Evolutionary conservation across 2,329 filamentous ascomycete genomes (phyloP).

Genomic region (Aquanectria penicillioides): DNA sequence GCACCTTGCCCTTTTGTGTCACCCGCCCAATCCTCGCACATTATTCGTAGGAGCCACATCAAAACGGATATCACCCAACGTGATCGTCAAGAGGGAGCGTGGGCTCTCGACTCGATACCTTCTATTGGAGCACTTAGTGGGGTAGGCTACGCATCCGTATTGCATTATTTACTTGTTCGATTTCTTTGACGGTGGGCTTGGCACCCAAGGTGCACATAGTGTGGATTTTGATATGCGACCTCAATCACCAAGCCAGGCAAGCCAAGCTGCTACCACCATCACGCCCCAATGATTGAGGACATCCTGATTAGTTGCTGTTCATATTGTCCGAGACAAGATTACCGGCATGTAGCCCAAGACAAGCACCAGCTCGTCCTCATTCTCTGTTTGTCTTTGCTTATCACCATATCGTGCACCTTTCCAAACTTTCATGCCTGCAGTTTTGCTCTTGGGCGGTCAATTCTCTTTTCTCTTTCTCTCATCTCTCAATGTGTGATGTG

Average conservation of each 20-base stretch:
- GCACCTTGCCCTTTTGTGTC: background rate
- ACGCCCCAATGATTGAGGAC: no score
- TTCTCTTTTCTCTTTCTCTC: constrained; percentile 1
- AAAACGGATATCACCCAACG: background rate
- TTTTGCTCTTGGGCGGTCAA: background rate
- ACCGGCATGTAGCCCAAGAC: background rate
- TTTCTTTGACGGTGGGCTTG: no score
- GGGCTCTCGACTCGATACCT: no score
- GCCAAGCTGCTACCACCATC: no score
- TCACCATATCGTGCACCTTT: background rate
- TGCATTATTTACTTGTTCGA: no score
- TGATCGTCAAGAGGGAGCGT: no score
- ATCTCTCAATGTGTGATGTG: constrained; percentile 22
- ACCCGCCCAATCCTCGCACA: background rate
- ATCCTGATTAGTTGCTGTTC: background rate
- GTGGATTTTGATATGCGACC: no score
- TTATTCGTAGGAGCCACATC: background rate
- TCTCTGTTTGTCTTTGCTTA: constrained; percentile 3
- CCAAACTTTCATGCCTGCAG: background rate
- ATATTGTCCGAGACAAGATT: background rate
- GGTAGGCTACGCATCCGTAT: no score
- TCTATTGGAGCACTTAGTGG: no score
- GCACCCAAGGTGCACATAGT: no score
- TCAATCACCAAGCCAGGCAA: no score
- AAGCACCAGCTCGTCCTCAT: background rate